These are phyloP conservation scores for Suzukiozyma palmioleophila DNA, from an alignment of 1,139 yeast species.

Conservation along the genomic window DNA sequence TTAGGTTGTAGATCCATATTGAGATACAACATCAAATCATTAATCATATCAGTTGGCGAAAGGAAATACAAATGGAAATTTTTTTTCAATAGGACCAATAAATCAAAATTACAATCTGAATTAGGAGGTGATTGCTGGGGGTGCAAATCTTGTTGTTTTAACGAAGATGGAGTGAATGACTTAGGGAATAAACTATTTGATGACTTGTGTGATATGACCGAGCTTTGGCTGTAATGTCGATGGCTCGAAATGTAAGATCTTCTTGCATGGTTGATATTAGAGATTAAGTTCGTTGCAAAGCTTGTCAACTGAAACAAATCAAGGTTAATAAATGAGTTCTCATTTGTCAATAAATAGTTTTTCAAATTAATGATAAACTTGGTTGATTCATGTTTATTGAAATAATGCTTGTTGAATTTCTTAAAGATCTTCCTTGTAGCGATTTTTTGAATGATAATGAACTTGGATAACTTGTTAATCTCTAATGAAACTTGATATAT, in stretches of 20 bases:
- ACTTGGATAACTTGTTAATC: slow-evolving; percentile 68
- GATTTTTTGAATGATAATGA: slow-evolving; percentile 72
- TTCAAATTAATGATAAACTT: slow-evolving; percentile 37
- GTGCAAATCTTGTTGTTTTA: slow-evolving; percentile 8
- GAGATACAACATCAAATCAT: slow-evolving; percentile 33
- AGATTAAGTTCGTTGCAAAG: slow-evolving; percentile 47
- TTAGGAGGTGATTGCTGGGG: slow-evolving; percentile 12
- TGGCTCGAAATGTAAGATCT: slow-evolving; percentile 4
- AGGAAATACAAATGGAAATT: slow-evolving; percentile 35
- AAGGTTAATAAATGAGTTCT: slow-evolving; percentile 55
- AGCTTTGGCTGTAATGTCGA: background rate
- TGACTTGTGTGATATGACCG: background rate
- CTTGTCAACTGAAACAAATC: slow-evolving; percentile 63
- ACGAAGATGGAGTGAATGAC: background rate
- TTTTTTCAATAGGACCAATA: slow-evolving; percentile 29
- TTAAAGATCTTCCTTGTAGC: slow-evolving; percentile 79
- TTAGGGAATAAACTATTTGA: background rate
- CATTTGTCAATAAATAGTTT: slow-evolving; percentile 33
- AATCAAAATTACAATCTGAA: slow-evolving; percentile 25
- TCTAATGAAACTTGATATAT: slow-evolving; percentile 51
- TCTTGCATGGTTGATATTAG: slow-evolving; percentile 17
- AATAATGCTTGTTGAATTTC: slow-evolving; percentile 65
- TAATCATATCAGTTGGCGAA: slow-evolving; percentile 33
- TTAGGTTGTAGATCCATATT: slow-evolving; percentile 33
- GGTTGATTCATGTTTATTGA: slow-evolving; percentile 29